Base-by-base conservation (phyloP, 345 rosid genomes). In the Citrus sp. region DNA sequence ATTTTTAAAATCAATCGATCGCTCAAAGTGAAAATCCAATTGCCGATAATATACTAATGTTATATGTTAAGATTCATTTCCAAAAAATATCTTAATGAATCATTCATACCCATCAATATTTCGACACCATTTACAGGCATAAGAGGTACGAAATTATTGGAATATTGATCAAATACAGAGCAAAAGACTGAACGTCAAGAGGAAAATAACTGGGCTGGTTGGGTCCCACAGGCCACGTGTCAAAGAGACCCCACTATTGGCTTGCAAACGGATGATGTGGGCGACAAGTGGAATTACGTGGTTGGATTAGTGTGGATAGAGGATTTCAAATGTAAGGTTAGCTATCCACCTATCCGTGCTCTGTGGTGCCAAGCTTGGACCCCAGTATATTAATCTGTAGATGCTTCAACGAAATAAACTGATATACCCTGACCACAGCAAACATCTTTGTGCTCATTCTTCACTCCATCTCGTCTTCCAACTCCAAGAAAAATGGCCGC, bases 271-370 rank as follows among this genome's bases (percentile, higher is more conserved):
- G 90, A 89, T 87, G 51, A 67, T 22, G 55, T 61, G 85, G 78
- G 34, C 59, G 83, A 80, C 93, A 95, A 95, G 94, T 95, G 97
- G 91, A 83, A 3, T 12, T 51, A 78, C 1, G 0, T 55, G 84
- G 77, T 90, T 90, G 98, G 98, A 27, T 34, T 4, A 21, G n/a
- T 70, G 49, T 59, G 73, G 98, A 91, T 92, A 88, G 73, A 76
- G 84, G 90, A 92, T 89, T 82, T 86, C 87, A 77, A 83, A 80
- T 51, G 85, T 64, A 59, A 49, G 84, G 89, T 76, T 73, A 9
- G 18, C 72, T 46, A 40, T 61, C 86, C 25, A 81, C 69, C 81
- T 60, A 70, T 22, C 13, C 28, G 0, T 37, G 42, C 35, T 69
- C 1, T 78, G 70, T 51, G 80, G 77, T 55, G 70, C 46, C 22